Evolutionary conservation across 768 basidiomycete species (phyloP), one percentile per base, ranked within the genome.

Genomic region (Suillus alpinus): DNA sequence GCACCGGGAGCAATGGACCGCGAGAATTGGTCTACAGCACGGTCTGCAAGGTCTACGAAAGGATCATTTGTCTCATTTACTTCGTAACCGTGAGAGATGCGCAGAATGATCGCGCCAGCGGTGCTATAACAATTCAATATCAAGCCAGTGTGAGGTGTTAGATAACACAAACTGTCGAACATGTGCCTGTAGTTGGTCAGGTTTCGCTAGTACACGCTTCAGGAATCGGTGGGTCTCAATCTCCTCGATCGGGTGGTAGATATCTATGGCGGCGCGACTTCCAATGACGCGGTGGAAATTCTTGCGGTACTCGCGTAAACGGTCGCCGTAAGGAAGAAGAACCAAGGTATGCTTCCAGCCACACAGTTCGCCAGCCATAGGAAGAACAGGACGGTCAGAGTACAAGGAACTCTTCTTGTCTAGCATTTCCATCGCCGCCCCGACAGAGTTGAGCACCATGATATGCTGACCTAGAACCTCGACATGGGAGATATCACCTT

Each of bases 321-420:
- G 75, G 47, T 79, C 73, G 47, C 76, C 77, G 65, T 78, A 78
- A 36, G 73, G 75, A 52, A 75, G 68, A 23, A 80, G 69, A 20
- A 73, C 73, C 50, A 80, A 62, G 2, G 71, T 66, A 57, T 75
- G 51, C 60, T 73, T 68, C 70, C 72, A 71, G 26, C 69, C 75
- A 31, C 71, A 67, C 9, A 74, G 67, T 50, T 73, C 71, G 41
- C 71, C 72, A 57, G 71, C 73, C 77, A 79, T 78, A 2, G 77
- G 73, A 34, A 80, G 62, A n/a, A 73, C 69, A 0, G 87, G 86
- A 26, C 87, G 82, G 65, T 88, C 87, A 26, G 86, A 87, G 69
- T 87, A 88, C 49, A 83, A 79, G 29, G 82, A 76, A 62, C 84
- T 85, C 66, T 86, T 86, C 72, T 85, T 86, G 71, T 89, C 86